phyloP scores from a whole-genome alignment of 805 yeast species.

The Nakazawaea molendinolei region DNA sequence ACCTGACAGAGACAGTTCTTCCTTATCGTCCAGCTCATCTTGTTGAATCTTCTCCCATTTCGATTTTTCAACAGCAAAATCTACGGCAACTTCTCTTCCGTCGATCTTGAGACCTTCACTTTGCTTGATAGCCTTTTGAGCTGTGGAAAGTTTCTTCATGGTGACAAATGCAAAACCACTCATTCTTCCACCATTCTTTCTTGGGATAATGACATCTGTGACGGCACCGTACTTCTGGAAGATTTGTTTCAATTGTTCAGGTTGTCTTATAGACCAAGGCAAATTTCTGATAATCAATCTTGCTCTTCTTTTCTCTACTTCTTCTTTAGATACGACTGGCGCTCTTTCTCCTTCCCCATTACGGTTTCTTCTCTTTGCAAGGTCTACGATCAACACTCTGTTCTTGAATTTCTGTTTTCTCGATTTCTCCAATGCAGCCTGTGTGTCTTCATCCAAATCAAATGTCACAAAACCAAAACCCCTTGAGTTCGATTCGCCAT shows the following conservation, averaged over 20 bases:
- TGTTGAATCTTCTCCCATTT: slow-evolving; percentile 58
- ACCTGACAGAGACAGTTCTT: too few relatives aligned
- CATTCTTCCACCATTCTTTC: slow-evolving; percentile 83
- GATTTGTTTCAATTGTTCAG: slow-evolving; percentile 59
- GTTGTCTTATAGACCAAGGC: slow-evolving; percentile 91
- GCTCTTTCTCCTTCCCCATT: slow-evolving; percentile 22
- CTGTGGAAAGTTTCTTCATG: slow-evolving; percentile 72
- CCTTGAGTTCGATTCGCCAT: slow-evolving; percentile 66
- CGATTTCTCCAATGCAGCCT: slow-evolving; percentile 62
- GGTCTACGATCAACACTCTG: slow-evolving; percentile 65
- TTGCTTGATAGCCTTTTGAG: slow-evolving; percentile 75
- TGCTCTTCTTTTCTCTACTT: slow-evolving; percentile 73
- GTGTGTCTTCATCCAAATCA: slow-evolving; percentile 76
- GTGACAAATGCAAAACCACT: slow-evolving; percentile 93
- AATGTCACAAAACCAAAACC: slow-evolving; percentile 97
- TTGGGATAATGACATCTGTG: slow-evolving; percentile 82
- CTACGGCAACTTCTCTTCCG: slow-evolving; percentile 91
- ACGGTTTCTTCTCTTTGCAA: slow-evolving; percentile 91
- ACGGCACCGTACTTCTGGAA: slow-evolving; percentile 82
- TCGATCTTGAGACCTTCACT: slow-evolving; percentile 71
- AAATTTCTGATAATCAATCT: slow-evolving; percentile 84
- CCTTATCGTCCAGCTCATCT: slow-evolving; percentile 33
- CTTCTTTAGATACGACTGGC: slow-evolving; percentile 16
- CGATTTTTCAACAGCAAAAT: slow-evolving; percentile 83
- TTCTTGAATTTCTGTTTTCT: slow-evolving; percentile 61